phyloP scores from a whole-genome alignment of 2,329 filamentous ascomycete species.

The Cladophialophora chaetospira region DNA sequence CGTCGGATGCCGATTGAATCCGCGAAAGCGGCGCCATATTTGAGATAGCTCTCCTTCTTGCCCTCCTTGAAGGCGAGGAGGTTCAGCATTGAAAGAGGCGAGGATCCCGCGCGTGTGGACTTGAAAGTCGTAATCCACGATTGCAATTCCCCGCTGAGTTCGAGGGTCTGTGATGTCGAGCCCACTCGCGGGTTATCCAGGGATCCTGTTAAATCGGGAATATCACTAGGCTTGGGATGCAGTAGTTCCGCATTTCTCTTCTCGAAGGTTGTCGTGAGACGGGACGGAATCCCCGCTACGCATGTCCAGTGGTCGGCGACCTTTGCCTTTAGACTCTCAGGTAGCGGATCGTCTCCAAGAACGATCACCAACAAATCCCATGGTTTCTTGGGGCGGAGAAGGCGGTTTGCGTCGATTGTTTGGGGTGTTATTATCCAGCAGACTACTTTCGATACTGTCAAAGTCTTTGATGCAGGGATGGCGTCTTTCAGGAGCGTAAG shows the following conservation, averaged over 20 bases:
- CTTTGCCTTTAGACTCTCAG: conserved; percentile 20
- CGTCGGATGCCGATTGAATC: conserved; percentile 51
- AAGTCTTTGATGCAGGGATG: conserved; percentile 30
- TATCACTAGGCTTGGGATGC: conserved; percentile 18
- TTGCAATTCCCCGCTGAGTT: conserved; percentile 55
- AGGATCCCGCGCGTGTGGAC: conserved; percentile 38
- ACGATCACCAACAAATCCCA: conserved; percentile 45
- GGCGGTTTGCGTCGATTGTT: conserved; percentile 35
- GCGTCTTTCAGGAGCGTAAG: conserved; percentile 36
- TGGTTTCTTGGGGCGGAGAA: conserved; percentile 32
- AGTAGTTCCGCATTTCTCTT: conserved; percentile 23
- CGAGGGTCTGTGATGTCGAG: conserved; percentile 52
- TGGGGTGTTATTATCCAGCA: conserved; percentile 42
- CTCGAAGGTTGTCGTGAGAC: conserved; percentile 36
- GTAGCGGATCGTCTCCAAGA: conserved; percentile 34
- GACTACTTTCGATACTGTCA: conserved; percentile 42
- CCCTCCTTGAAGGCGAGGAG: conserved; percentile 59
- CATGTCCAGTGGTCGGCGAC: conserved; percentile 37
- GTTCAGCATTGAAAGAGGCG: conserved; percentile 64
- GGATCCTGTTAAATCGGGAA: conserved; percentile 41
- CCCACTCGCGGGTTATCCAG: conserved; percentile 39
- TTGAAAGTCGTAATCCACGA: conserved; percentile 50
- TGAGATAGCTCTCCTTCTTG: conserved; percentile 54
- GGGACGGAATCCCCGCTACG: conserved; percentile 41
- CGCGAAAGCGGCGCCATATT: conserved; percentile 56